These are phyloP conservation scores for Leccinum aurantiacum DNA, from an alignment of 768 basidiomycete species.

Conservation along the genomic window DNA sequence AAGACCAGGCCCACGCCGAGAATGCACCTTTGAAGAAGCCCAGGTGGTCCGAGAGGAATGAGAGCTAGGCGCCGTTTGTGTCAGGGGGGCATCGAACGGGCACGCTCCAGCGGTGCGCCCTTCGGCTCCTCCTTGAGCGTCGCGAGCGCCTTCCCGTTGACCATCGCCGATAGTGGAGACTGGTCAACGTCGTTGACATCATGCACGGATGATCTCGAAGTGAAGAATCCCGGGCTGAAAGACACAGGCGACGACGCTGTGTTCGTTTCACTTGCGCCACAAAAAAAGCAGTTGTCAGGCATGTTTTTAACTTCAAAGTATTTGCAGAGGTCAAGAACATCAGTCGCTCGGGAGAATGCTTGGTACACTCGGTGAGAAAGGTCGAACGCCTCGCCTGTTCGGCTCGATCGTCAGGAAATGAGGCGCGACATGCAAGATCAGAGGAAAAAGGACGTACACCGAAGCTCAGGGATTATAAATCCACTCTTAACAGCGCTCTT, in stretches of 20 bases:
- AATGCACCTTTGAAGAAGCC: background rate
- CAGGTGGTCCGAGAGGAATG: background rate
- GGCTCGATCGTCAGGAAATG: slow-evolving; percentile 4
- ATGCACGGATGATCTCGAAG: background rate
- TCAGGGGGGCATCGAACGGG: slow-evolving; percentile 20
- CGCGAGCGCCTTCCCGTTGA: slow-evolving; percentile 4
- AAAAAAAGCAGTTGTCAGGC: background rate
- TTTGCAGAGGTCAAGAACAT: slow-evolving; percentile 7
- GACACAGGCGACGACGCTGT: background rate
- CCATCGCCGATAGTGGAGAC: background rate
- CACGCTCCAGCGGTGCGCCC: slow-evolving; percentile 10
- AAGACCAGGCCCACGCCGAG: slow-evolving; percentile 3
- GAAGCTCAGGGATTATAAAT: background rate
- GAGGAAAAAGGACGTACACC: slow-evolving; percentile 12
- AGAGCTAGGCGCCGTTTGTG: background rate
- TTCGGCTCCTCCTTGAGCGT: slow-evolving; percentile 4
- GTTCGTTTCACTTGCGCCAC: background rate
- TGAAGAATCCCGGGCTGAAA: background rate
- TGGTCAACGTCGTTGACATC: background rate
- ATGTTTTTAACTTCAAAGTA: background rate
- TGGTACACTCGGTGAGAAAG: slow-evolving; percentile 4
- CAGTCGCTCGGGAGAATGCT: background rate
- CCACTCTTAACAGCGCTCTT: background rate
- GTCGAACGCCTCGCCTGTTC: slow-evolving; percentile 8
- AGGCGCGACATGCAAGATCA: background rate